Conservation (phyloP, 2,329 filamentous ascomycete species). For the Penicillium sp. region DNA sequence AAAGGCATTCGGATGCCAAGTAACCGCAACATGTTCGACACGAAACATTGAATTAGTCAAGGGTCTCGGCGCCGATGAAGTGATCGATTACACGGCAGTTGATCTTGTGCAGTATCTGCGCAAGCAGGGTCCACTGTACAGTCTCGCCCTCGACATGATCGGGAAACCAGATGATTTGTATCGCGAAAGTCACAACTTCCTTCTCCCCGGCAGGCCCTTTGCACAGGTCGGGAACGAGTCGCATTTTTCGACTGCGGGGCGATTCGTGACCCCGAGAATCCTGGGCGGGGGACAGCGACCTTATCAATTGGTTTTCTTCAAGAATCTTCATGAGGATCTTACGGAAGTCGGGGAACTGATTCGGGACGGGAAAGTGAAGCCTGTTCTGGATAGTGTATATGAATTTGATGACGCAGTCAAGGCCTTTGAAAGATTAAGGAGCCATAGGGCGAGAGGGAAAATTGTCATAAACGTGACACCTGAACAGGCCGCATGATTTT, state of each 20-base stretch:
- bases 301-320: conserved; percentile 31
- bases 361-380: conserved; percentile 55
- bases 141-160: conserved; percentile 57
- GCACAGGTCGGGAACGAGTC: conserved; percentile 49
- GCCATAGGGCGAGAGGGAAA: conserved; percentile 56
- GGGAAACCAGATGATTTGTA: conserved; percentile 51
- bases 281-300: conserved; percentile 48
- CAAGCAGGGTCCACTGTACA: conserved; percentile 47
- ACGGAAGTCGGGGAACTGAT: conserved; percentile 53
- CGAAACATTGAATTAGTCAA: conserved; percentile 56
- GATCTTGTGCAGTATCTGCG: conserved; percentile 48
- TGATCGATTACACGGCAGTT: conserved; percentile 56
- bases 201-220: conserved; percentile 49
- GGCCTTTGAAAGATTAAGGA: conserved; percentile 58
- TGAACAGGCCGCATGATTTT: background rate
- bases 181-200: conserved; percentile 49
- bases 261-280: conserved; percentile 43
- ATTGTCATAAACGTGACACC: conserved; percentile 45
- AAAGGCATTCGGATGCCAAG: conserved; percentile 56
- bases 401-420: conserved; percentile 54
- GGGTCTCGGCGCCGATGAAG: conserved; percentile 59
- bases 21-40: conserved; percentile 57
- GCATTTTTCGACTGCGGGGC: conserved; percentile 29
- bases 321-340: conserved; percentile 44
- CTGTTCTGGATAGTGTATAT: conserved; percentile 54